Conservation (phyloP, 495 filamentous ascomycete species). For the Chaetomium tenue region DNA sequence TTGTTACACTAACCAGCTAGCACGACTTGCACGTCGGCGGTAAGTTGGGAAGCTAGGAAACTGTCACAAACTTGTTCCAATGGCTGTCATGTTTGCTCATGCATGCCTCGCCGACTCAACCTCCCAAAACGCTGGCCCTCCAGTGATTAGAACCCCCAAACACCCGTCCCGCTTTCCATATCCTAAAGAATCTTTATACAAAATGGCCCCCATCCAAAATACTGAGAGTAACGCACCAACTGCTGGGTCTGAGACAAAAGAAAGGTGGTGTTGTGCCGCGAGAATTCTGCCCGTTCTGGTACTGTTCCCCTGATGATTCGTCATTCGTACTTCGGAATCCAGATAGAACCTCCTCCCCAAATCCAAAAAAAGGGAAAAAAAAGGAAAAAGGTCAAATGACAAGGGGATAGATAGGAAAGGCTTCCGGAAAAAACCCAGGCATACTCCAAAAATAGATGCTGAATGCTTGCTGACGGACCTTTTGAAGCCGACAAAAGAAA, state of each 20-base stretch:
- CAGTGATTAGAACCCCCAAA: constrained; percentile 13
- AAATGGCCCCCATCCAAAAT: not conserved
- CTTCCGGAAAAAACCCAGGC: not conserved
- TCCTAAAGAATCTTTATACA: not conserved
- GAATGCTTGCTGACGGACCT: constrained; percentile 13
- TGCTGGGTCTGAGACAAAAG: constrained; percentile 11
- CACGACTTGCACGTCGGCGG: not conserved
- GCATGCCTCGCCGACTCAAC: not conserved
- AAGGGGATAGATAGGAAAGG: not conserved
- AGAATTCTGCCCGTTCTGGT: constrained; percentile 7
- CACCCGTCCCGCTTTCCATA: constrained; percentile 8
- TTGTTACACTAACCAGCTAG: constrained; percentile 12
- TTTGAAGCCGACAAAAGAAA: constrained; percentile 20
- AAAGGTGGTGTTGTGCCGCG: constrained; percentile 13
- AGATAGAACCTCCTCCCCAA: not conserved
- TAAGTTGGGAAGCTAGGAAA: not conserved
- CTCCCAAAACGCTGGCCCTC: not conserved
- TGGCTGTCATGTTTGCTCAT: not conserved
- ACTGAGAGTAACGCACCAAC: not conserved
- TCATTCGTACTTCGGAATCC: constrained; percentile 14
- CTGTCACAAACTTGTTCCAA: not conserved
- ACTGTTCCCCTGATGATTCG: constrained; percentile 12
- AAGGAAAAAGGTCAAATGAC: too few relatives aligned
- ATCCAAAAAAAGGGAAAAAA: not conserved
- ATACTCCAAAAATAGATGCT: constrained; percentile 17